Evolutionary conservation across 129 eudicot genomes (phyloP), one percentile per base, ranked within the genome.

Genomic region (Centrapalus pauciflorus): DNA sequence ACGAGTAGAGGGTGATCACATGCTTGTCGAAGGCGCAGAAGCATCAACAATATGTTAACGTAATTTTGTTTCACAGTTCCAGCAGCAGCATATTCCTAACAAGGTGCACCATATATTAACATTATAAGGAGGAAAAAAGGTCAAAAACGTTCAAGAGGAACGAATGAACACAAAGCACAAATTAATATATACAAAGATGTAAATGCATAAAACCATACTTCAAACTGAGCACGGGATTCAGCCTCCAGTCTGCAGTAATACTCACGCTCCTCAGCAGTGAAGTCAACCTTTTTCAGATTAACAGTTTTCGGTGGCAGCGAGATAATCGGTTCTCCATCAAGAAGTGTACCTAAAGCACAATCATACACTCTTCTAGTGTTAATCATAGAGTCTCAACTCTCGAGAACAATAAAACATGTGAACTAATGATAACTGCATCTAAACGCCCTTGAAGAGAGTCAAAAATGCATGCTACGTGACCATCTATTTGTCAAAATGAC

Each of bases 1-100:
- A 94, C 93, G 76, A 94, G 97, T 54, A 94, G 83, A 54, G 99
- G 99, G 71, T 94, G 99, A 64, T 94, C 97, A 81, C 99, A 94
- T 68, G 99, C 97, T 84, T 94, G 99, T 58, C 99, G 80, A 46
- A 94, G 97, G 41, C 99, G 93, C 58, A 94, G 61, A 64, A 94
- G 95, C 99, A 94, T 81, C 87, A 94, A 76, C 68, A 94, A 77
- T 29, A 94, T 89, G 85, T 94, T 94, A 13, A 89, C 97, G 72
- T 89, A 94, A 68, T 94, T 94, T 67, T 94, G 86, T 66, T 89
- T 76, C 9, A 94, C 97, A 11, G 99, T 94, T 77, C 99, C 99
- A 55, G 95, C 90, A n/a, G 84, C 88, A 56, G 90, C 99, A 82
- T 94, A 94, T 84, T 87, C 90, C 99, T 93, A n/a, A n/a, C n/a